These are phyloP conservation scores for Pythium brachiatum DNA, from an alignment of 352 stramenopile species.

Conservation along the genomic window DNA sequence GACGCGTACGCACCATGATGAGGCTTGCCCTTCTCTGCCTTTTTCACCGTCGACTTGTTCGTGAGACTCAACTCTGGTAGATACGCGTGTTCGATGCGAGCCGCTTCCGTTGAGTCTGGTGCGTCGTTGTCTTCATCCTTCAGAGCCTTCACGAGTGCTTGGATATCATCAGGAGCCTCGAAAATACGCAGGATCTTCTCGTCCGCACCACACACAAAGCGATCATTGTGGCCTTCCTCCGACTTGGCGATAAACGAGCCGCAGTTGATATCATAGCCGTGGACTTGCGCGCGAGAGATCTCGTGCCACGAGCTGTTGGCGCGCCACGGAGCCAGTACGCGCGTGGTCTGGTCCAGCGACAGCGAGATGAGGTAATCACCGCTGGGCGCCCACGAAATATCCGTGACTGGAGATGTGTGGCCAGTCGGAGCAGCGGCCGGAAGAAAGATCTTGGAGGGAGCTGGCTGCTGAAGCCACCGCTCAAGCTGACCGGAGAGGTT, in stretches of 20 bases:
- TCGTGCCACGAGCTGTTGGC: slow-evolving; percentile 41
- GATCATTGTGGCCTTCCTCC: slow-evolving; percentile 26
- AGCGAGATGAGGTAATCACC: slow-evolving; percentile 70
- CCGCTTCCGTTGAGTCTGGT: not conserved
- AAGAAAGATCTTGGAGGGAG: slow-evolving; percentile 46
- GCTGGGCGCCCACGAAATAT: slow-evolving; percentile 59
- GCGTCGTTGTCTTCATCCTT: slow-evolving; percentile 4
- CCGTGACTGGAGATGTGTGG: slow-evolving; percentile 52
- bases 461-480: slow-evolving; percentile 54
- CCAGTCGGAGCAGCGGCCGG: slow-evolving; percentile 54
- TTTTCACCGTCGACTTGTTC: slow-evolving; percentile 46
- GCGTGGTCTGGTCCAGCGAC: slow-evolving; percentile 75
- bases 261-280: slow-evolving; percentile 83
- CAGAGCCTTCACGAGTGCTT: slow-evolving; percentile 30
- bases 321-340: slow-evolving; percentile 39
- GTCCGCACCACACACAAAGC: slow-evolving; percentile 75
- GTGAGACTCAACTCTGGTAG: slow-evolving; percentile 74
- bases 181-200: slow-evolving; percentile 85
- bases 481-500: slow-evolving; percentile 66
- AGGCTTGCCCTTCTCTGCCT: slow-evolving; percentile 3
- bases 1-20: slow-evolving; percentile 28
- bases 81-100: slow-evolving; percentile 54
- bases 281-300: slow-evolving; percentile 75
- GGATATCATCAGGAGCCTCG: slow-evolving; percentile 53
- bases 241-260: slow-evolving; percentile 41